phyloP scores from a whole-genome alignment of 371 early-diverging fungal genomes.

The Mucor lusitanicus region DNA sequence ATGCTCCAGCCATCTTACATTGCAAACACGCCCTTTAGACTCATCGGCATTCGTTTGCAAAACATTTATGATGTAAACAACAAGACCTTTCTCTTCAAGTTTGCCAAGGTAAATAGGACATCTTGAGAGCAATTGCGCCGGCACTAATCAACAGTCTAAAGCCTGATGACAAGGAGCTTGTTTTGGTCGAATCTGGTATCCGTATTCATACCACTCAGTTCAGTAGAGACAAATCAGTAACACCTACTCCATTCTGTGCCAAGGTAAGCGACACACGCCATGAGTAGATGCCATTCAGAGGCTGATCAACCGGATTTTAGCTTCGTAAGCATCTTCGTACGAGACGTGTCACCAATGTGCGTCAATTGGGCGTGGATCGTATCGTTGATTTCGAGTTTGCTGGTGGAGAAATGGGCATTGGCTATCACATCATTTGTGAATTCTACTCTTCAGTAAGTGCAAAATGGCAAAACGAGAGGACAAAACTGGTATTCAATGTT shows the following conservation, averaged over 20 bases:
- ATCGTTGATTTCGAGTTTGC: conserved; percentile 93
- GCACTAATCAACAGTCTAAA: conserved; percentile 8
- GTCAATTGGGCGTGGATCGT: conserved; percentile 92
- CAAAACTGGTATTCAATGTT: neutral
- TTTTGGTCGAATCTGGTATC: conserved; percentile 92
- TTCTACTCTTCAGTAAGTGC: conserved; percentile 83
- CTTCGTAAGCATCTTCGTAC: conserved; percentile 92
- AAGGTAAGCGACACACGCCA: conserved; percentile 53
- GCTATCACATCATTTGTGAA: conserved; percentile 92
- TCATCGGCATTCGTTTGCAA: conserved; percentile 88
- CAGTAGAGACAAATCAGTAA: conserved; percentile 80
- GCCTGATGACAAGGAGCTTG: conserved; percentile 86
- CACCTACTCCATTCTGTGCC: conserved; percentile 87
- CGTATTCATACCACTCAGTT: conserved; percentile 92
- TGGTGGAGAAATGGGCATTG: conserved; percentile 63
- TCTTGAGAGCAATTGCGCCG: too few species aligned
- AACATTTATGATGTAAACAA: conserved; percentile 93
- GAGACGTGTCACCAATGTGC: conserved; percentile 76
- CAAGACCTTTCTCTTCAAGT: conserved; percentile 92
- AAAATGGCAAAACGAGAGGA: neutral
- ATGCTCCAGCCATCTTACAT: neutral
- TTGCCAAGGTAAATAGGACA: conserved; percentile 65
- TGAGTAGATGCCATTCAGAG: neutral
- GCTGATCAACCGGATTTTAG: conserved; percentile 31
- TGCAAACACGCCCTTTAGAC: conserved; percentile 25